Evolutionary conservation across 441 rosid species (phyloP).

Genomic region (Adansonia grandidieri): DNA sequence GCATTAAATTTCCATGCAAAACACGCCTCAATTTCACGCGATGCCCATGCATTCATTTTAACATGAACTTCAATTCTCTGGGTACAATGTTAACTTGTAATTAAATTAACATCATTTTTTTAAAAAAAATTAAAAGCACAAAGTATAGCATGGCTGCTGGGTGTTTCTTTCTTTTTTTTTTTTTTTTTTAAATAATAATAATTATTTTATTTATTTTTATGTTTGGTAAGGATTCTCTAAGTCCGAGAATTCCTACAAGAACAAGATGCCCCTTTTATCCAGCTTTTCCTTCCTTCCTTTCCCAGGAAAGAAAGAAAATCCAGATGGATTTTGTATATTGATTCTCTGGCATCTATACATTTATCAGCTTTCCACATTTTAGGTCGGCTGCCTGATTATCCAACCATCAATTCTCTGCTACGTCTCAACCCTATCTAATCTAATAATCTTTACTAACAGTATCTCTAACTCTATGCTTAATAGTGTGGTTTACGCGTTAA

Average conservation of each 20-base stretch:
- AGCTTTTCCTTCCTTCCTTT: background rate
- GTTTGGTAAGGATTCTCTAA: too few species aligned
- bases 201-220: too few species aligned
- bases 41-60: background rate
- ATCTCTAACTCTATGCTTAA: background rate
- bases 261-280: too few species aligned
- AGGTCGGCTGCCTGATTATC: constrained; percentile 1
- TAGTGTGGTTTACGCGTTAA: too few species aligned
- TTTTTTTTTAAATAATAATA: too few species aligned
- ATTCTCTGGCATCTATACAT: constrained; percentile 1
- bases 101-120: background rate
- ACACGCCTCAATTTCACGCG: background rate
- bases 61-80: background rate
- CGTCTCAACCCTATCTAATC: background rate
- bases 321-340: constrained; percentile 28
- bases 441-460: too few species aligned
- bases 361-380: constrained; percentile 25
- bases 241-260: too few species aligned
- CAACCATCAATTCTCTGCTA: constrained; percentile 24
- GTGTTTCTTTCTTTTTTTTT: too few species aligned
- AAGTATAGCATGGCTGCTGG: too few species aligned
- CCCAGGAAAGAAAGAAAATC: background rate
- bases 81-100: background rate
- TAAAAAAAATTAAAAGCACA: background rate
- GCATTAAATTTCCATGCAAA: background rate